Base-by-base conservation (phyloP, 2,329 filamentous ascomycete species). In the Capronia americana region DNA sequence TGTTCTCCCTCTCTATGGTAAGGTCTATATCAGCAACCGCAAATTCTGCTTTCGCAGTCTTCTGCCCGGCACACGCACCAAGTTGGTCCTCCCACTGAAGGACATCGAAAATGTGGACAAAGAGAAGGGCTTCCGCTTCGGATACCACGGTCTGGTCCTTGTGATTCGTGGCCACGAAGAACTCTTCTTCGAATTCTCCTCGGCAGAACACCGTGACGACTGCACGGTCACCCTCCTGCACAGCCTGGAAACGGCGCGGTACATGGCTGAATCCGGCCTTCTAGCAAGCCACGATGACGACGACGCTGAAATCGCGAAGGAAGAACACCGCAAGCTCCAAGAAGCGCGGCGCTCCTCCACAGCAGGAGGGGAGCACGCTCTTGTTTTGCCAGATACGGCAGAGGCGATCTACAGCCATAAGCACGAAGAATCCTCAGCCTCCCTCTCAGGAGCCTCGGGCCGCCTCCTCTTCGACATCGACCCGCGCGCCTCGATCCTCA, bases 101-200 rank as follows among this genome's bases (percentile, higher is more conserved):
- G 93, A 98, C 73, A 90, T 98, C 57, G 92, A 97, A 77, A 98
- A 93, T 69, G 92, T 93, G 6, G 89, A 94, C 73, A 97, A 97
- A 79, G 93, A 97, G 77, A 96, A 95, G 74, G 94, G 95, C 0
- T 98, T 97, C 75, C 88, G 93, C 0, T 91, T 96, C 73, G 92
- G 93, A 6, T 97, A 96, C 73, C 90, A 92, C 23, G 95, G 93
- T 4, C 85, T 99, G 48, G 92, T 97, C 0, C 83, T 98, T n/a
- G 91, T 96, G 4, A 96, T 99, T 70, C 89, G 91, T 61, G 95
- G 93, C 0, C 92, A 97, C 68, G 95, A 98, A 76, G 95, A 98
- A 78, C 81, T 99, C 0, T 98, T 98, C 78, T 98, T 99, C 74
- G 94, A 99, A 76, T 98, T 98, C 75, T 86, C 87, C 60, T 86